Conservation (phyloP, 352 stramenopile species). For the Albugo candida region DNA sequence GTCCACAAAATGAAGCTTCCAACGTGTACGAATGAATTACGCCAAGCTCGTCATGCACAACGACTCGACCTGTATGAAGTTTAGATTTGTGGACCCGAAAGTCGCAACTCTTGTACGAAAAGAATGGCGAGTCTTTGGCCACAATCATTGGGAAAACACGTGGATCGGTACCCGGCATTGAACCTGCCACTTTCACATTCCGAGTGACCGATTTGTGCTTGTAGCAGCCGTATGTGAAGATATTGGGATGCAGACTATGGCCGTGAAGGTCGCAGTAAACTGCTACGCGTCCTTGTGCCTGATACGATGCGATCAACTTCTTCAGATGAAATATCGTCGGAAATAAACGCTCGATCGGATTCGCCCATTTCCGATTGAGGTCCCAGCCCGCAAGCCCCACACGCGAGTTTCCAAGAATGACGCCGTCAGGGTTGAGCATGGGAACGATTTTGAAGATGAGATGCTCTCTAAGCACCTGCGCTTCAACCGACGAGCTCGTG, state of each 20-base stretch:
- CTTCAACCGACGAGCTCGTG: slow-evolving; percentile 33
- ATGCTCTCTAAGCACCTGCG: slow-evolving; percentile 38
- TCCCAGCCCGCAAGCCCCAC: slow-evolving; percentile 72
- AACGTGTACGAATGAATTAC: slow-evolving; percentile 79
- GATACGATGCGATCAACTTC: slow-evolving; percentile 33
- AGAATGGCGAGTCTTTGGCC: slow-evolving; percentile 38
- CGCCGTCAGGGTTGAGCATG: slow-evolving; percentile 86
- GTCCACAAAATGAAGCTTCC: slow-evolving; percentile 79
- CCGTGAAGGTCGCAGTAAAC: slow-evolving; percentile 74
- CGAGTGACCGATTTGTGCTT: slow-evolving; percentile 8
- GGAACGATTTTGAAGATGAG: slow-evolving; percentile 83
- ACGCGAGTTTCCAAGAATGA: slow-evolving; percentile 84
- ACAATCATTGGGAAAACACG: slow-evolving; percentile 69
- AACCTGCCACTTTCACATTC: slow-evolving; percentile 10
- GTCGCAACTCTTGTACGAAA: slow-evolving; percentile 72
- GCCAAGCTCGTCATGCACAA: slow-evolving; percentile 73
- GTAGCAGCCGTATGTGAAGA: slow-evolving; percentile 75
- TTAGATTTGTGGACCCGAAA: slow-evolving; percentile 84
- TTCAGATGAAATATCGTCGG: slow-evolving; percentile 69
- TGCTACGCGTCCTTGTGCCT: slow-evolving; percentile 34
- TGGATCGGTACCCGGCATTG: slow-evolving; percentile 16
- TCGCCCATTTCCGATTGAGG: slow-evolving; percentile 67
- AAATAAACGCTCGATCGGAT: slow-evolving; percentile 55
- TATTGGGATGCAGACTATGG: slow-evolving; percentile 67
- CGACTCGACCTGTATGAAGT: slow-evolving; percentile 74